Percentiles rank a stretch among this genome's conserved stretches.
phyloP scores from a whole-genome alignment of 2,329 filamentous ascomycete genomes.

The Pochonia chlamydosporia region DNA sequence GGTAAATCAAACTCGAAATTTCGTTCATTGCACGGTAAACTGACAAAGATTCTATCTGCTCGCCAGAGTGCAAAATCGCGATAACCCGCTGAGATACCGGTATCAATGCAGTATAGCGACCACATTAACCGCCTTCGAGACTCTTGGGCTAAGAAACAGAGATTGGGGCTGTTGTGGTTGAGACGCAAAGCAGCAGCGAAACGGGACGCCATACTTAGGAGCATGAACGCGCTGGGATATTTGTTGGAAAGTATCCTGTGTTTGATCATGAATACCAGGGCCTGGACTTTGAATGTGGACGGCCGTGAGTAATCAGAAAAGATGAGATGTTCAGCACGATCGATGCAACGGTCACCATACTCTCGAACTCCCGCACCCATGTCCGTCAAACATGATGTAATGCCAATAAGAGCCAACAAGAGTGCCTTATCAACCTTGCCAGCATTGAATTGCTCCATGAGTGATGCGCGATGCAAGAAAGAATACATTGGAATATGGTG shows the following conservation, averaged over 20 bases:
- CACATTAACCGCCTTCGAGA: slow-evolving; percentile 38
- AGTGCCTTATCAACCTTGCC: slow-evolving; percentile 50
- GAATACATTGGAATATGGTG: slow-evolving; percentile 55
- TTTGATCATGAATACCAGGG: slow-evolving; percentile 38
- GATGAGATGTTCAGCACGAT: slow-evolving; percentile 48
- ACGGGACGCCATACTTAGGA: slow-evolving; percentile 36
- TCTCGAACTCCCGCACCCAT: slow-evolving; percentile 45
- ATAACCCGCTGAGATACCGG: slow-evolving; percentile 35
- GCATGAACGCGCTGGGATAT: slow-evolving; percentile 40
- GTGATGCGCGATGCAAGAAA: slow-evolving; percentile 52
- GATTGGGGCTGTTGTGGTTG: slow-evolving; percentile 34
- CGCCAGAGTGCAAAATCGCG: slow-evolving; percentile 39
- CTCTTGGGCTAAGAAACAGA: slow-evolving; percentile 35
- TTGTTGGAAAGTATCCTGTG: slow-evolving; percentile 37
- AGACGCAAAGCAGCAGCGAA: slow-evolving; percentile 37
- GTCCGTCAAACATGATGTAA: slow-evolving; percentile 50
- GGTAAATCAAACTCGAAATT: slow-evolving; percentile 52
- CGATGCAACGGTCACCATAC: slow-evolving; percentile 48
- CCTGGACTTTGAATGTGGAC: slow-evolving; percentile 50
- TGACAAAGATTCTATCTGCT: slow-evolving; percentile 34
- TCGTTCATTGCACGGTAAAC: slow-evolving; percentile 37
- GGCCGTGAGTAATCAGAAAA: slow-evolving; percentile 48
- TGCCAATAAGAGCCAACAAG: slow-evolving; percentile 48
- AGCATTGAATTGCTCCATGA: slow-evolving; percentile 53
- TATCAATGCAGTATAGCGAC: slow-evolving; percentile 38